A percentile compares a stretch with the other conserved stretches of the same genome.
These are phyloP conservation scores for Nakazawaea anatomiae DNA, from an alignment of 805 yeast species.

Conservation along the genomic window DNA sequence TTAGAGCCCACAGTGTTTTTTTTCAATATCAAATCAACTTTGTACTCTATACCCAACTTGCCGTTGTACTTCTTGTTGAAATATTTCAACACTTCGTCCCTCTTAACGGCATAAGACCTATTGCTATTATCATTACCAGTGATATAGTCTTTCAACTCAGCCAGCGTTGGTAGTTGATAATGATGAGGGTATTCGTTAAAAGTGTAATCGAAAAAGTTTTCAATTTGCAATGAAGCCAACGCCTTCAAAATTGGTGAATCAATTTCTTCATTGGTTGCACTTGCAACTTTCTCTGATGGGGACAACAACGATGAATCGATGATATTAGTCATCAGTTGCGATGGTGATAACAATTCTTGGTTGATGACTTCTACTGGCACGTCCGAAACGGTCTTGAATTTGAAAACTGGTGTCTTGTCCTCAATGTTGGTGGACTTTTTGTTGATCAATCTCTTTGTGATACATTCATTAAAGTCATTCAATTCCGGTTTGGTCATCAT, in stretches of 20 bases:
- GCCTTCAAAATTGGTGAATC: background rate
- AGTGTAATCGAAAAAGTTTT: constrained; percentile 31
- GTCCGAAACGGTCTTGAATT: constrained; percentile 50
- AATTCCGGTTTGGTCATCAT: constrained; percentile 50
- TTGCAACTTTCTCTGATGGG: constrained; percentile 8
- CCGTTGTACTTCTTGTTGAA: constrained; percentile 45
- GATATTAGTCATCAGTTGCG: constrained; percentile 19
- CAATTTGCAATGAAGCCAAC: constrained; percentile 30
- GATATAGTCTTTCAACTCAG: constrained; percentile 57
- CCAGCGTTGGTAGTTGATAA: constrained; percentile 77
- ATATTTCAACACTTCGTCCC: constrained; percentile 57
- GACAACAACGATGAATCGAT: constrained; percentile 6
- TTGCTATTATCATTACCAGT: constrained; percentile 64
- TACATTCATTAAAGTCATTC: constrained; percentile 45
- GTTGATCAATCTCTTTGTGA: constrained; percentile 45
- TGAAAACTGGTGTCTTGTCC: constrained; percentile 18
- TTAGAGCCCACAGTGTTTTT: constrained; percentile 46
- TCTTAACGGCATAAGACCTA: constrained; percentile 63
- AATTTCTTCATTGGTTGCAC: background rate
- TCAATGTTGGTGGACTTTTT: constrained; percentile 27
- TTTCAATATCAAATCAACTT: constrained; percentile 53
- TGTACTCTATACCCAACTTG: constrained; percentile 57
- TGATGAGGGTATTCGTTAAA: constrained; percentile 47
- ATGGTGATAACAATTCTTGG: constrained; percentile 36
- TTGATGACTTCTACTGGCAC: constrained; percentile 58